Conservation (phyloP, 2,329 filamentous ascomycete genomes). For the Hypomyces perniciosus region DNA sequence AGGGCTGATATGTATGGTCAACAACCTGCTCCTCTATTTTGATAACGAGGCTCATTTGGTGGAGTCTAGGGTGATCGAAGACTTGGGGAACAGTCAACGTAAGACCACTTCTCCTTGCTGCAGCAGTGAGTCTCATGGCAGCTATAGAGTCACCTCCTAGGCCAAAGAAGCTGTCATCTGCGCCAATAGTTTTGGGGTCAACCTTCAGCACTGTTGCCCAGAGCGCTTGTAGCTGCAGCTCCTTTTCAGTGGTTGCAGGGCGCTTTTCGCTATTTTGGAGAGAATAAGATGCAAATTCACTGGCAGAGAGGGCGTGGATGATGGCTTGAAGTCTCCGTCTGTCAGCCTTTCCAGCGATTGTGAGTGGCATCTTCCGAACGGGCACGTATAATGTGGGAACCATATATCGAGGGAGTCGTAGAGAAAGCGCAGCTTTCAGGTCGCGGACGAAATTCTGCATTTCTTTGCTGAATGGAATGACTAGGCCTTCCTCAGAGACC, state of each 20-base stretch:
- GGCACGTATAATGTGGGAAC: too few species aligned
- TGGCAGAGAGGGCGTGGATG: too few species aligned
- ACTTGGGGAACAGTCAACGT: constrained; percentile 35
- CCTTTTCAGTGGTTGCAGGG: not conserved
- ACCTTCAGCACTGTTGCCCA: not conserved
- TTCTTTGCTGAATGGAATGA: too few species aligned
- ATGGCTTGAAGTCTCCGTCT: not conserved
- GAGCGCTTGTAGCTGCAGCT: not conserved
- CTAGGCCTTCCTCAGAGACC: too few species aligned
- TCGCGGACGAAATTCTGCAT: too few species aligned
- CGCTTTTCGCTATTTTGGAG: not conserved
- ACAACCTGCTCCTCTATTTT: too few species aligned
- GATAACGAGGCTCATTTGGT: not conserved
- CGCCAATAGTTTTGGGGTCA: not conserved
- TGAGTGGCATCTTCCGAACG: too few species aligned
- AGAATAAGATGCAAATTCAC: not conserved
- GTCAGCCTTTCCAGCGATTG: too few species aligned
- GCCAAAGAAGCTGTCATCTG: constrained; percentile 5
- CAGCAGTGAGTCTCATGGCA: not conserved
- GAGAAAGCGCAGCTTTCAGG: too few species aligned
- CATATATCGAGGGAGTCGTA: too few species aligned
- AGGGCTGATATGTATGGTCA: too few species aligned
- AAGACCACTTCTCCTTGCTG: constrained; percentile 24
- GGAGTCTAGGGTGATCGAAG: constrained; percentile 21
- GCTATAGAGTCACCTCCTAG: constrained; percentile 24